Base-by-base conservation (phyloP, 495 filamentous ascomycete genomes). In the Gamarada debralockiae region DNA sequence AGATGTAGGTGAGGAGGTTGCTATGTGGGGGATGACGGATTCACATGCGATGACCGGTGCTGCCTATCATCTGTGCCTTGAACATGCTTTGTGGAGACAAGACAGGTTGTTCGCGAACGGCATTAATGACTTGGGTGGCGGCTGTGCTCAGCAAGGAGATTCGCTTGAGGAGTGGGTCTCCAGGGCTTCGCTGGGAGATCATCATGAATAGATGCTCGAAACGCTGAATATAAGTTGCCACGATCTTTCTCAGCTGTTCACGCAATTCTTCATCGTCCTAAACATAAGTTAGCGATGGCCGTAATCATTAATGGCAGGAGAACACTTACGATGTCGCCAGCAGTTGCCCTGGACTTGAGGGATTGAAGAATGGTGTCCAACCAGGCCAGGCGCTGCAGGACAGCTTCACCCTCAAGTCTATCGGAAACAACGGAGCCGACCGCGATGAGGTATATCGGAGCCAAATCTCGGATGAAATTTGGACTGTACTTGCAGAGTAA, bases 401-500 rank as follows among this genome's bases (percentile, higher is more conserved):
- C 55, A 24, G 62, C 61, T 58, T 86, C 79, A 25, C 78, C 78
- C 23, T 84, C 73, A 53, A 97, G 73, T 22, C 85, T 76, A 7
- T 80, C 74, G 23, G 87, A 87, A 14, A 97, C 79, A 13, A 89
- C 89, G 2, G 90, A 88, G 41, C 85, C 85, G 27, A 95, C 85
- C 0, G 91, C 96, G 21, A 97, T 79, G 5, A 85, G 73, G 18
- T 97, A 80, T 34, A 97, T 79, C 3, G 87, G 82, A 37, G 82
- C 84, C 22, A 96, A 63, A n/a, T 78, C 76, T 9, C 71, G 73
- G 50, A 96, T 67, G 64, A 87, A 95, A 3, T 72, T 65, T 1
- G 90, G 89, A 57, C 85, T 80, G 59, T 86, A 77, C 56, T 81
- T 84, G 44, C 82, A 79, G 58, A 97, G 86, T 50, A 92, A 82